Percentiles rank a stretch among this genome's conserved stretches.
These are phyloP conservation scores for Mycena latifolia DNA, from an alignment of 768 basidiomycete species.

Conservation along the genomic window DNA sequence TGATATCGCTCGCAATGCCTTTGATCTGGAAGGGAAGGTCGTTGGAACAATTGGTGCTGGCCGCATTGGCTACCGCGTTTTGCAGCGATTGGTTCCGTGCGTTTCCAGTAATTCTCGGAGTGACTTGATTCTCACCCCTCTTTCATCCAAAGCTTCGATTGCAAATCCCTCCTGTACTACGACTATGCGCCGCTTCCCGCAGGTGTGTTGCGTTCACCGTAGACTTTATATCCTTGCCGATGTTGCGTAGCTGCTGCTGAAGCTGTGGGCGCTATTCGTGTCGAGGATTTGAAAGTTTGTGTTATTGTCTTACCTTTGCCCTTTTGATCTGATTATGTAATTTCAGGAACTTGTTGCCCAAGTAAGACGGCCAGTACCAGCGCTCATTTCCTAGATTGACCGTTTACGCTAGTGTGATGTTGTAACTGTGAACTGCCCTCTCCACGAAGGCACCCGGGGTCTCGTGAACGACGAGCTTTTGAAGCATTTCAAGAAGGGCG, in stretches of 20 bases:
- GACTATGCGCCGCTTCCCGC: constrained; percentile 83
- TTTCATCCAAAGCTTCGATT: constrained; percentile 65
- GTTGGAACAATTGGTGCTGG: constrained; percentile 90
- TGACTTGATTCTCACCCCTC: neutral
- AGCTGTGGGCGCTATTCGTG: constrained; percentile 77
- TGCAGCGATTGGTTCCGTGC: constrained; percentile 77
- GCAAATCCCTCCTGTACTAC: constrained; percentile 92
- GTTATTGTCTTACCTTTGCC: neutral
- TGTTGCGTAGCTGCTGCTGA: constrained; percentile 67
- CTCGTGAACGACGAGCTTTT: constrained; percentile 87
- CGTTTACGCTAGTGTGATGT: constrained; percentile 69
- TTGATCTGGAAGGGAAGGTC: constrained; percentile 91
- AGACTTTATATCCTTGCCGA: neutral
- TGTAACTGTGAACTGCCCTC: constrained; percentile 88
- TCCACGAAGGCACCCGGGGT: constrained; percentile 87
- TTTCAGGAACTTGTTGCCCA: constrained; percentile 74
- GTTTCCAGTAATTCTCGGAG: constrained; percentile 4
- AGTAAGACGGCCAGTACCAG: constrained; percentile 34
- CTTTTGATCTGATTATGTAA: constrained; percentile 90
- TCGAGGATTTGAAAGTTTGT: constrained; percentile 81
- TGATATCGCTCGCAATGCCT: constrained; percentile 84
- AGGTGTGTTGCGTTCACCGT: constrained; percentile 48
- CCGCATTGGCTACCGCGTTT: constrained; percentile 87
- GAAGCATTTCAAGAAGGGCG: constrained; percentile 91
- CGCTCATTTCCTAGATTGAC: neutral